Evolutionary conservation across 192 early-diverging fungal genomes (phyloP).

Genomic region (Coemansia sp.): DNA sequence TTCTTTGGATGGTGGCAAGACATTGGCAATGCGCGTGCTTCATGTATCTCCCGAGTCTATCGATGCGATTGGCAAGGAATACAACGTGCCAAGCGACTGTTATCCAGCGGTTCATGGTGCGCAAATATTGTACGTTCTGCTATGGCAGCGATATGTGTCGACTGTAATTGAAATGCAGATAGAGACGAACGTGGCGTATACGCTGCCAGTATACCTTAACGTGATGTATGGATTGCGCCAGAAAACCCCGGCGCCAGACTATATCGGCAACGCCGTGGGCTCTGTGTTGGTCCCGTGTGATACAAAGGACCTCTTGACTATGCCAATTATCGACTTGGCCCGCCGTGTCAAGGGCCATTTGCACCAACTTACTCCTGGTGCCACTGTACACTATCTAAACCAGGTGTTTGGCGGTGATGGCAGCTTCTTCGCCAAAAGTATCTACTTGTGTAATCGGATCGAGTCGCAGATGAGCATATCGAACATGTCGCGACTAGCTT

Average conservation of each 20-base stretch:
- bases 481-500: slow-evolving; percentile 28
- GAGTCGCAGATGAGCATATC: slow-evolving; percentile 21
- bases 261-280: slow-evolving; percentile 32
- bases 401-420: slow-evolving; percentile 2
- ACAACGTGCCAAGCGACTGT: background rate
- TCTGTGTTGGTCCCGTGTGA: slow-evolving; percentile 11
- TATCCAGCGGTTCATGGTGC: background rate
- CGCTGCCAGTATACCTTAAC: slow-evolving; percentile 13
- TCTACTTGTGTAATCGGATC: background rate
- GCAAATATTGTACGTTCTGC: background rate
- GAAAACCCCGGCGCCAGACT: slow-evolving; percentile 9
- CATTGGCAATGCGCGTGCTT: background rate
- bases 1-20: background rate
- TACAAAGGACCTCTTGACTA: slow-evolving; percentile 2
- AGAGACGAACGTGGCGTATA: background rate
- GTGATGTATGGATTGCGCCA: slow-evolving; percentile 22
- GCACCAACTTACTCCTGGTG: background rate
- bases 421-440: slow-evolving; percentile 5
- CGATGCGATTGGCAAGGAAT: background rate
- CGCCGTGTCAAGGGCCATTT: background rate
- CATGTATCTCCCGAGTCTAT: background rate
- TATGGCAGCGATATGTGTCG: background rate
- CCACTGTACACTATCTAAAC: background rate
- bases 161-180: background rate
- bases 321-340: background rate